Evolutionary conservation across 768 basidiomycete genomes (phyloP), one percentile per base, ranked within the genome.

Genomic region (Amanita rubescens): DNA sequence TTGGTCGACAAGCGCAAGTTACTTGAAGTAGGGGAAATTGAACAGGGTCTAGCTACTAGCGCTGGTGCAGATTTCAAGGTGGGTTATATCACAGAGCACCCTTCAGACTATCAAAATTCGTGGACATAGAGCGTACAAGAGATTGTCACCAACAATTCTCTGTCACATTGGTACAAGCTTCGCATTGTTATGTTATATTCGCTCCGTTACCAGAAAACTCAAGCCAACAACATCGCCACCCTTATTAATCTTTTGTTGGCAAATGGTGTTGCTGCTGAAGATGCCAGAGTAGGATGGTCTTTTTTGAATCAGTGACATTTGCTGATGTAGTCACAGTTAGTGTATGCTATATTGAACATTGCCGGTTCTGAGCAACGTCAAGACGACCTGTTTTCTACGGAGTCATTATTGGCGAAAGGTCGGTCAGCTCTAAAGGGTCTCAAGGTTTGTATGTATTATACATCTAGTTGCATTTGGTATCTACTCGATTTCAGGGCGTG

Each of bases 331-430:
- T 60, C 39, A 32, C 60, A 95, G 94, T 78, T 97, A 51, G 94
- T 99, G 2, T 94, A 97, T 67, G 87, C 90, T 14, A 78, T 94
- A 57, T 69, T 99, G 55, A 95, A 96, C 59, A 82, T 94, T 43
- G 90, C 95, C 1, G 96, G 96, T 25, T 84, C 90, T 10, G 95
- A 98, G 65, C 93, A 97, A 59, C 83, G 96, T 25, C 95, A 99
- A 71, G 95, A 97, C 62, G 96, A 98, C 67, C 73, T 99, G 24
- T 98, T 97, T 66, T 92, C 90, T 42, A 96, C 89, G 38, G 95
- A 96, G 68, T 93, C 94, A 12, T 72, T 99, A 46, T 82, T 99
- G 57, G 91, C 92, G 2, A 88, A 94, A 64, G 96, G 96, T 2
- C 85, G 93, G 52, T 94, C 90, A 27, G 96, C 94, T 0, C 66